A percentile compares a stretch with the other conserved stretches of the same genome.
Conservation (phyloP, 345 rosid genomes). For the Psidium friedrichsthalianum region DNA sequence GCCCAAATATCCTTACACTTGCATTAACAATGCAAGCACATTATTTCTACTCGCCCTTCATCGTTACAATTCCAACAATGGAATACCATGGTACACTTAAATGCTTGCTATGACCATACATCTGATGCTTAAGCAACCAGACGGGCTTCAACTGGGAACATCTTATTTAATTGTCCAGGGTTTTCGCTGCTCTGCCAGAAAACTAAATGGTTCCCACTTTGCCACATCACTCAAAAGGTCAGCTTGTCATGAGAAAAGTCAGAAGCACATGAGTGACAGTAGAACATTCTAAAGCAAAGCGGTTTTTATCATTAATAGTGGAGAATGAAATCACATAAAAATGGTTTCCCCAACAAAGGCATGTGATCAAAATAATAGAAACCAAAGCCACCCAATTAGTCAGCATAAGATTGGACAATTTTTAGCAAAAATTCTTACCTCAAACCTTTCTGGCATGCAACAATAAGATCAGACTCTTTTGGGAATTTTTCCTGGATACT, state of each 20-base stretch:
- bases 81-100: not conserved
- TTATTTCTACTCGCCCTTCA: not conserved
- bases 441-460: slow-evolving; percentile 92
- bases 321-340: not conserved
- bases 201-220: not conserved
- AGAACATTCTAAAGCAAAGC: not conserved
- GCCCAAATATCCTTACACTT: not conserved
- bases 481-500: slow-evolving; percentile 72
- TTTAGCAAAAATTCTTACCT: slow-evolving; percentile 31
- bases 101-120: not conserved
- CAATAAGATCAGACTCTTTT: slow-evolving; percentile 68
- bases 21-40: not conserved
- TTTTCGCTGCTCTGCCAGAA: not conserved
- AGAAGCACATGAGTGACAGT: not conserved
- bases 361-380: not conserved
- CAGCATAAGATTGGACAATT: not conserved
- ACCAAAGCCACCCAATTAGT: not conserved
- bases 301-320: not conserved
- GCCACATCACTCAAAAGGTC: not conserved
- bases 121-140: not conserved
- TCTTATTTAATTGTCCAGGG: not conserved
- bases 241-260: not conserved
- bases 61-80: not conserved
- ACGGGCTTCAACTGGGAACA: not conserved
- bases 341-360: not conserved